Evolutionary conservation across 306 rosid species (phyloP).

Genomic region (Quillaja saponaria): DNA sequence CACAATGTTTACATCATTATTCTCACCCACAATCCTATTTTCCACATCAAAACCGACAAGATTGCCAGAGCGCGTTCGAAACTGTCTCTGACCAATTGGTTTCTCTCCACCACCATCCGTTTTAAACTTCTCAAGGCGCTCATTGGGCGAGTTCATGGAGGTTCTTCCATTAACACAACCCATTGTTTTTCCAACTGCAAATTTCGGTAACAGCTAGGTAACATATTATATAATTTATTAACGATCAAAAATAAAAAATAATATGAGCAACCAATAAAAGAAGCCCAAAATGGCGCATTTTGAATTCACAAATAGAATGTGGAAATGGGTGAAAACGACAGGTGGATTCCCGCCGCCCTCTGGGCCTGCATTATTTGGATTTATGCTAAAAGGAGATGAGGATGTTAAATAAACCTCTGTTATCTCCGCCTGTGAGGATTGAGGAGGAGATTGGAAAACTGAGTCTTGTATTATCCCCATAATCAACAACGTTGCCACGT

Average conservation of each 20-base stretch:
- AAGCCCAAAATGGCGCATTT: not conserved
- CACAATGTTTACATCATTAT: not conserved
- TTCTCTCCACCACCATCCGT: not conserved
- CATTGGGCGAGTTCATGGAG: conserved; percentile 5
- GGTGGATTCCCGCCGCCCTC: conserved; percentile 16
- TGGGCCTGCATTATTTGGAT: conserved; percentile 45
- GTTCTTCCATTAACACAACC: conserved; percentile 57
- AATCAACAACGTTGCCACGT: conserved; percentile 14
- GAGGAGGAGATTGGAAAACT: not conserved
- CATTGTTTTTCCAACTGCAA: conserved; percentile 35
- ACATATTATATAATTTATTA: conserved; percentile 18
- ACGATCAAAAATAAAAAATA: not conserved
- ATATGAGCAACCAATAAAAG: not conserved
- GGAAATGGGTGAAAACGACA: not conserved
- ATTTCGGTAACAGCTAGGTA: conserved; percentile 37
- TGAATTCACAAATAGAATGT: not conserved
- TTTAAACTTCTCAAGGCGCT: conserved; percentile 30
- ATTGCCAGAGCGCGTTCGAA: conserved; percentile 13
- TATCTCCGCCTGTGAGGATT: conserved; percentile 38
- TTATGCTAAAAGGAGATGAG: conserved; percentile 8
- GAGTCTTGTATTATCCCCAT: conserved; percentile 1
- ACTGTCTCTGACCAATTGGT: conserved; percentile 15
- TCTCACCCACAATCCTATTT: conserved; percentile 19
- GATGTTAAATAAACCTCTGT: conserved; percentile 10
- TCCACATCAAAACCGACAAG: not conserved